These are phyloP conservation scores for Oropetium thomaeum DNA, from an alignment of 176 grass and related monocot species.

Conservation along the genomic window DNA sequence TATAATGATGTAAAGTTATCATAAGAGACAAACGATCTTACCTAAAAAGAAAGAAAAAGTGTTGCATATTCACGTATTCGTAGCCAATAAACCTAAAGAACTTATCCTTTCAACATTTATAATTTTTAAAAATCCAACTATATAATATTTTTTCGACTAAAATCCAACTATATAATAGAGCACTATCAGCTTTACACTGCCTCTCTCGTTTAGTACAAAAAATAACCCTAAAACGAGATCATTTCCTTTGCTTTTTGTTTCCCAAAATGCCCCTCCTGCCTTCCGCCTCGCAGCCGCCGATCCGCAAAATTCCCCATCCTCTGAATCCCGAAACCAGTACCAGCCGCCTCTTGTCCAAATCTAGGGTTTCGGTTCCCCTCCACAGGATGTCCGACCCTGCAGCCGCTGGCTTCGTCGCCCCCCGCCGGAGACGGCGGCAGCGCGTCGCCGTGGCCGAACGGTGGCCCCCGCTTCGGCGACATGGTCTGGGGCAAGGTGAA, in stretches of 20 bases:
- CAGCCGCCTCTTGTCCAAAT: not conserved
- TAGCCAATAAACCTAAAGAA: too few relatives aligned
- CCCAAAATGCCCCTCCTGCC: not conserved
- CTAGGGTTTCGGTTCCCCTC: constrained; percentile 43
- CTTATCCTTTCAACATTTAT: too few relatives aligned
- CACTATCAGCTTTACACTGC: too few relatives aligned
- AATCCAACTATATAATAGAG: too few relatives aligned
- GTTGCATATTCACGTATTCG: too few relatives aligned
- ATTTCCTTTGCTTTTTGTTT: not conserved
- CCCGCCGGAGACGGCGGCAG: not conserved
- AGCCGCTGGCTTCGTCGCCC: constrained; percentile 20
- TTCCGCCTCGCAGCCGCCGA: not conserved
- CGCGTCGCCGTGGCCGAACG: not conserved
- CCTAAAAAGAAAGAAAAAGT: too few relatives aligned
- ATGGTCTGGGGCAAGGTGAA: constrained; percentile 99
- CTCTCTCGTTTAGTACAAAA: too few relatives aligned
- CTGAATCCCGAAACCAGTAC: constrained; percentile 14
- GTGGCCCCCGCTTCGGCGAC: constrained; percentile 48
- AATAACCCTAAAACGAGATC: too few relatives aligned
- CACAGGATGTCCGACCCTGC: constrained; percentile 40
- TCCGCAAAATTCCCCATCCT: not conserved
- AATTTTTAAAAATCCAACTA: too few relatives aligned
- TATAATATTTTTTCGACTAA: too few relatives aligned
- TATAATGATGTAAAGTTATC: too few relatives aligned
- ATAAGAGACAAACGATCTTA: too few relatives aligned